Base-by-base conservation (phyloP, 202 grass and related monocot species). In the Brachypodium distachyon region DNA sequence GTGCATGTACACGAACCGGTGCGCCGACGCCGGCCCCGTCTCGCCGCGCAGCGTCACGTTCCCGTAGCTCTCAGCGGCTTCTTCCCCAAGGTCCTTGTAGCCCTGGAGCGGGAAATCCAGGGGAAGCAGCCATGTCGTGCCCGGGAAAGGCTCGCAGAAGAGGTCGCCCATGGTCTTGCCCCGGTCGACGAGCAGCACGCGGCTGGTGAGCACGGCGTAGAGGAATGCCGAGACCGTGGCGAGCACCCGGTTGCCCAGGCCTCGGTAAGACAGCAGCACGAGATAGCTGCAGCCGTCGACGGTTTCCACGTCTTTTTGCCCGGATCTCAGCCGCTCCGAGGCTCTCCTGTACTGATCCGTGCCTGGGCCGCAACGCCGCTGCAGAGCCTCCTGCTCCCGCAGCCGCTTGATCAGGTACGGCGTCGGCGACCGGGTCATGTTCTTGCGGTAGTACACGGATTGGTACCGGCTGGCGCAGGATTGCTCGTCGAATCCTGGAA, bases 281-380 rank as follows among this genome's bases (percentile, higher is more conserved):
- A 51, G 49, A 57, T 82, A 64, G 53, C 28, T 17, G 74, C 75
- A 78, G 34, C 47, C 76, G 34, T 78, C 76, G 34, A 77, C 1
- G 60, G 46, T 41, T 59, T 9, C 47, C 1, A 54, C 47, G 36
- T 22, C 64, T 5, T 54, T 37, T 1, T 9, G 43, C 19, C 86
- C 68, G 21, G 82, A 84, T 7, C 58, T 69, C 38, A 93, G 81
- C 57, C 73, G 76, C 36, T 84, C 69, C 0, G 81, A 42, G 4
- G 90, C 81, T 5, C 87, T 76, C 33, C 61, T 56, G 86, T 89
- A 97, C 0, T 82, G 53, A 0, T 43, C 71, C 0, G 91, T 87
- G 17, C 81, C 84, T 18, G 94, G 91, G 37, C 94, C 94, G 56
- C 94, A 97, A 59, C 79, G 88, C 49, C 78, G 84, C 27, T 97